phyloP scores from a whole-genome alignment of 116 monocot genomes.

The Iris pallida region DNA sequence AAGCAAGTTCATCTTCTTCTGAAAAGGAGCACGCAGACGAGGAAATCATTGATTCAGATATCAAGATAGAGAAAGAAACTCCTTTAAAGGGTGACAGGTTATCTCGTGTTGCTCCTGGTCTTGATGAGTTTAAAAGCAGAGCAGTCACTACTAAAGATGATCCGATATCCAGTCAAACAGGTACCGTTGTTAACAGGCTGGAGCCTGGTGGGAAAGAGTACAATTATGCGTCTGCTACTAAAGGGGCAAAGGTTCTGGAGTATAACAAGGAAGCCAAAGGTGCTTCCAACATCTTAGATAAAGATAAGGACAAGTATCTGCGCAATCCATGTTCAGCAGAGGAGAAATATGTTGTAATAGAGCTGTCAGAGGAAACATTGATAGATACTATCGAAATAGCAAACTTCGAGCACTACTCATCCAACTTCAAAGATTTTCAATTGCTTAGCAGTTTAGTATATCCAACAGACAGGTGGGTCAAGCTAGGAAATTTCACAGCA shows the following conservation, averaged over 20 bases:
- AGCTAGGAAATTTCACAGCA: constrained; percentile 75
- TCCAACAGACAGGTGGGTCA: constrained; percentile 81
- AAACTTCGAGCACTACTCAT: constrained; percentile 97
- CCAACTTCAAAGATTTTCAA: constrained; percentile 93
- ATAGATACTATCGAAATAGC: constrained; percentile 76
- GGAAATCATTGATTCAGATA: constrained; percentile 10
- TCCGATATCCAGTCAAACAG: constrained; percentile 23
- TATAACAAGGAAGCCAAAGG: constrained; percentile 98
- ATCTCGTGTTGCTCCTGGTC: constrained; percentile 54
- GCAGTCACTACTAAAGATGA: constrained; percentile 58
- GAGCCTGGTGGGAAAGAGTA: constrained; percentile 73
- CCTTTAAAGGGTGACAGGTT: constrained; percentile 44
- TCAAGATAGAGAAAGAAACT: constrained; percentile 28
- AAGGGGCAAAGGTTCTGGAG: constrained; percentile 82
- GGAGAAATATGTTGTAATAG: constrained; percentile 74
- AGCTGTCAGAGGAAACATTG: constrained; percentile 97
- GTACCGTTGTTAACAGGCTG: constrained; percentile 47
- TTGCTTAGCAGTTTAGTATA: constrained; percentile 66
- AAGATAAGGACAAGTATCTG: constrained; percentile 93
- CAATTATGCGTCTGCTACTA: constrained; percentile 69
- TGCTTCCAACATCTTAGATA: constrained; percentile 80
- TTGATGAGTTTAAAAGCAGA: constrained; percentile 88
- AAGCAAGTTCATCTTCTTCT: constrained; percentile 2
- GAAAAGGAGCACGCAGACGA: constrained; percentile 1
- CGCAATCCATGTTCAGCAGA: constrained; percentile 94